Conservation (phyloP, 768 basidiomycete species). For the Hortiboletus campestris region DNA sequence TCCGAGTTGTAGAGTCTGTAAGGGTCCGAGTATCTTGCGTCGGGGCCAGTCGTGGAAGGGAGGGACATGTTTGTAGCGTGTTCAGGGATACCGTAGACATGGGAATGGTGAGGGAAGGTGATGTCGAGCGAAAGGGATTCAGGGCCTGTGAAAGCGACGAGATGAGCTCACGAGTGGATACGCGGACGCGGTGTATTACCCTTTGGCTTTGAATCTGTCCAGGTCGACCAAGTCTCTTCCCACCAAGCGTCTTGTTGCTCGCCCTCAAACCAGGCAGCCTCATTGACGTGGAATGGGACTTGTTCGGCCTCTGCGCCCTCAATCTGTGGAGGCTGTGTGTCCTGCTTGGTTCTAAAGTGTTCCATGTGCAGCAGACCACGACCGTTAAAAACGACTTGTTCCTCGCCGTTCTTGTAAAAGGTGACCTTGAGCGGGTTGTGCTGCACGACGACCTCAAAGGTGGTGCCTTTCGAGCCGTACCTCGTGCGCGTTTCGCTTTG, state of each 20-base stretch:
- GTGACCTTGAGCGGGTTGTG: constrained; percentile 77
- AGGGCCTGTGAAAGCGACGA: constrained; percentile 62
- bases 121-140: constrained; percentile 93
- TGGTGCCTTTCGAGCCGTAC: constrained; percentile 62
- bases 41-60: constrained; percentile 81
- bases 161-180: not conserved
- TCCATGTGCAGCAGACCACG: constrained; percentile 95
- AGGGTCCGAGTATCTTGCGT: constrained; percentile 78
- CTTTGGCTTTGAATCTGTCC: constrained; percentile 95
- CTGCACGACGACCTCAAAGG: constrained; percentile 64
- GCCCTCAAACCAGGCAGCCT: constrained; percentile 84
- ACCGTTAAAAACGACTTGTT: constrained; percentile 88
- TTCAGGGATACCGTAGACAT: constrained; percentile 95
- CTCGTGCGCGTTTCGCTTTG: constrained; percentile 61
- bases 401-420: constrained; percentile 69
- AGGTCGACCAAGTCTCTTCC: constrained; percentile 84
- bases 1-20: constrained; percentile 95
- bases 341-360: constrained; percentile 77
- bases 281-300: constrained; percentile 51
- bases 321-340: constrained; percentile 40
- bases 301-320: constrained; percentile 46
- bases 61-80: constrained; percentile 90
- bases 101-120: constrained; percentile 85
- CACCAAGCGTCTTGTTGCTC: constrained; percentile 80
- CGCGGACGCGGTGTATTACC: constrained; percentile 44